Conservation (phyloP, 768 basidiomycete genomes). For the Rickenella mellea region DNA sequence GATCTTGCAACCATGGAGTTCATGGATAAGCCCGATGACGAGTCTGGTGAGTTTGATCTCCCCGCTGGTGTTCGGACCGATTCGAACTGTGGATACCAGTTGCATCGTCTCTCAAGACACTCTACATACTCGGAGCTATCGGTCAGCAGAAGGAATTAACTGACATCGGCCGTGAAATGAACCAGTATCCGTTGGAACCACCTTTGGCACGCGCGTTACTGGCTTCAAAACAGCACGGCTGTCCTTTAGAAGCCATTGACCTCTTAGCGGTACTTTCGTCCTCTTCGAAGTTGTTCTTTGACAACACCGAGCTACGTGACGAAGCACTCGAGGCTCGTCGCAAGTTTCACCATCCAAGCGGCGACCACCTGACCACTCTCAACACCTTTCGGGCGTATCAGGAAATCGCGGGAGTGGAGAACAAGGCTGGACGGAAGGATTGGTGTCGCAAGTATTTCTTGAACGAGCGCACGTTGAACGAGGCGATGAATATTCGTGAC, state of each 20-base stretch:
- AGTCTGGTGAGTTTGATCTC: constrained; percentile 49
- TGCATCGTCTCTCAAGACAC: constrained; percentile 51
- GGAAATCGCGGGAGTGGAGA: constrained; percentile 45
- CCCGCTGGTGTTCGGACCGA: neutral
- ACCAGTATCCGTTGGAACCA: constrained; percentile 89
- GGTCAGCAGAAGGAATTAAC: constrained; percentile 60
- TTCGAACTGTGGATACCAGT: constrained; percentile 28
- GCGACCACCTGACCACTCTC: constrained; percentile 87
- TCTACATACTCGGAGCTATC: constrained; percentile 77
- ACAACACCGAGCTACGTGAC: constrained; percentile 60
- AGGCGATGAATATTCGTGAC: constrained; percentile 69
- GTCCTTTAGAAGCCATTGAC: constrained; percentile 71
- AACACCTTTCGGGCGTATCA: constrained; percentile 79
- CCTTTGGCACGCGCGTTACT: constrained; percentile 69
- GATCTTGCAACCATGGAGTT: constrained; percentile 76
- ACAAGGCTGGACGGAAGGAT: constrained; percentile 38
- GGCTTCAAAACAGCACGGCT: constrained; percentile 63
- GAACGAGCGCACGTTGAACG: constrained; percentile 70
- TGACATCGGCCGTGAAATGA: constrained; percentile 71
- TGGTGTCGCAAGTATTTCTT: constrained; percentile 86
- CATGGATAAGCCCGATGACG: constrained; percentile 77
- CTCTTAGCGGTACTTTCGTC: constrained; percentile 79
- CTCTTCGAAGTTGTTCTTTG: constrained; percentile 74
- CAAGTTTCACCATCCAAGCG: constrained; percentile 75
- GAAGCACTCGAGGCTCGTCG: constrained; percentile 55